A percentile compares a stretch with the other conserved stretches of the same genome.
These are phyloP conservation scores for Fusarium hostae DNA, from an alignment of 2,329 filamentous ascomycete genomes.

Conservation along the genomic window DNA sequence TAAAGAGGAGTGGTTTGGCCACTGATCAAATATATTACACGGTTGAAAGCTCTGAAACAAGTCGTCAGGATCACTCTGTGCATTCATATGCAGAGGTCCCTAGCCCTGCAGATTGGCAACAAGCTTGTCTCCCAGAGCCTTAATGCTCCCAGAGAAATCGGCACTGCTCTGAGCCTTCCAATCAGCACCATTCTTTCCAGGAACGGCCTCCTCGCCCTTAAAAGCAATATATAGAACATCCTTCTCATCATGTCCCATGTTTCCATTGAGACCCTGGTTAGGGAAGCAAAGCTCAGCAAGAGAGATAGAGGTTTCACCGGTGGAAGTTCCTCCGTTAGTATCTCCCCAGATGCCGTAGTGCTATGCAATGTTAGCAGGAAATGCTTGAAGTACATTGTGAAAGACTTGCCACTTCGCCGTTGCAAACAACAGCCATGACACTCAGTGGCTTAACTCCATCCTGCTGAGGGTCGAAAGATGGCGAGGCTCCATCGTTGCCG, in stretches of 20 bases:
- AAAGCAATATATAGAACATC: constrained; percentile 72
- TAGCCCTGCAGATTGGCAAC: neutral
- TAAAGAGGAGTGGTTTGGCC: too few relatives aligned
- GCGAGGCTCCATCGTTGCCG: constrained; percentile 56
- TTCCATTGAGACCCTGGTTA: constrained; percentile 55
- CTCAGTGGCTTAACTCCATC: constrained; percentile 60
- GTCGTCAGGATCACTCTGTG: too few relatives aligned
- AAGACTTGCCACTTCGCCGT: constrained; percentile 54
- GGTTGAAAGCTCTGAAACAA: too few relatives aligned
- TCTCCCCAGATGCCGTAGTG: constrained; percentile 68
- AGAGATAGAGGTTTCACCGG: constrained; percentile 63
- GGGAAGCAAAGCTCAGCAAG: constrained; percentile 67
- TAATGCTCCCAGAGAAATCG: constrained; percentile 51
- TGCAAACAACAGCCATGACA: constrained; percentile 66
- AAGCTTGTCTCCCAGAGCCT: neutral
- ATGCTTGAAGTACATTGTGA: accelerated
- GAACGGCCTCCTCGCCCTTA: constrained; percentile 62
- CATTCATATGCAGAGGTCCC: too few relatives aligned
- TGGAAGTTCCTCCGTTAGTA: constrained; percentile 62
- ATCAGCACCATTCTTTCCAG: constrained; percentile 60
- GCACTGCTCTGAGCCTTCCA: constrained; percentile 61
- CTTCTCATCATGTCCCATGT: constrained; percentile 56
- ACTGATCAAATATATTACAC: too few relatives aligned
- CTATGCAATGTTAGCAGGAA: accelerated
- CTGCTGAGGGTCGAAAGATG: constrained; percentile 54